These are phyloP conservation scores for Taxawa tesnikishii DNA, from an alignment of 2,329 filamentous ascomycete genomes.

Conservation along the genomic window DNA sequence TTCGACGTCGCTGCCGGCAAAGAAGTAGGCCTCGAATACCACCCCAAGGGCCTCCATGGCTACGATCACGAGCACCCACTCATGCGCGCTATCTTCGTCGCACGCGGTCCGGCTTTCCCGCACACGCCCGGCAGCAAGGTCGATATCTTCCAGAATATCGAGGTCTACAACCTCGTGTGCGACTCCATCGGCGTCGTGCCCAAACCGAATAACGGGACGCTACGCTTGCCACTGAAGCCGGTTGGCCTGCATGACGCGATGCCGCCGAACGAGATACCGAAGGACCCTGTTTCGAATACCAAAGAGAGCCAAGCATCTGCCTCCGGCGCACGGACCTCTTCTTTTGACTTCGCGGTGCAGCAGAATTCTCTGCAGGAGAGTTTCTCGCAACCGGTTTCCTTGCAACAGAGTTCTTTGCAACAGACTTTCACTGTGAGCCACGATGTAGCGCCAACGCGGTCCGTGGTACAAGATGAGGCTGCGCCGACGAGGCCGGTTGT, in stretches of 20 bases:
- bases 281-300: constrained; percentile 14
- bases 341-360: not conserved
- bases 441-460: not conserved
- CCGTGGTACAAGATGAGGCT: constrained; percentile 1
- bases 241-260: constrained; percentile 43
- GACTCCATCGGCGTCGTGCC: constrained; percentile 69
- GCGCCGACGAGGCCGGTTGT: constrained; percentile 3
- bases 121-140: constrained; percentile 71
- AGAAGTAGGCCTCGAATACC: constrained; percentile 54
- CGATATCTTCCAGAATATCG: constrained; percentile 78
- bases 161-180: constrained; percentile 91
- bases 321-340: no score
- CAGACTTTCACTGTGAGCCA: constrained; percentile 3
- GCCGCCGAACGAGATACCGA: constrained; percentile 9
- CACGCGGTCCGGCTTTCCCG: constrained; percentile 82
- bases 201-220: constrained; percentile 74
- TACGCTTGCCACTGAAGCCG: constrained; percentile 57
- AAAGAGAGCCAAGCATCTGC: no score
- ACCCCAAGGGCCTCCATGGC: constrained; percentile 77
- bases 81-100: constrained; percentile 93
- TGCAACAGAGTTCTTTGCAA: not conserved
- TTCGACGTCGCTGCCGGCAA: constrained; percentile 61
- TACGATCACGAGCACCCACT: constrained; percentile 92
- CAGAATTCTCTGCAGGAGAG: constrained; percentile 4
- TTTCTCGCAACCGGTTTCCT: constrained; percentile 4